Conservation (phyloP, 2,329 filamentous ascomycete species). For the Dactylella cylindrospora region DNA sequence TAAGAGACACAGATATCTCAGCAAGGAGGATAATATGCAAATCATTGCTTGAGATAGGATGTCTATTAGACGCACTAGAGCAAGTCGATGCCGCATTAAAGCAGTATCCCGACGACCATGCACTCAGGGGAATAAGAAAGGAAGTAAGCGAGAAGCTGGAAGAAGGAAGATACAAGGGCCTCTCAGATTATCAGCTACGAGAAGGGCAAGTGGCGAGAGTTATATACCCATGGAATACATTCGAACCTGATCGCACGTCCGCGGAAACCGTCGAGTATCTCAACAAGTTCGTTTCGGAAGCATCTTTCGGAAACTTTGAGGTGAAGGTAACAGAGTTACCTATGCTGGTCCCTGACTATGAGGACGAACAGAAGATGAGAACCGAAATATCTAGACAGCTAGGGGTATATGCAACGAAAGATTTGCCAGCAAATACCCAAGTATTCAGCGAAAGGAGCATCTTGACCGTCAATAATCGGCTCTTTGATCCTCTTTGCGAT, state of each 20-base stretch:
- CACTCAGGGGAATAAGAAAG: not conserved
- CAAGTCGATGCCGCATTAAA: slow-evolving; percentile 32
- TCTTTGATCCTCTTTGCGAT: slow-evolving; percentile 85
- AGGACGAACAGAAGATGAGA: slow-evolving; percentile 39
- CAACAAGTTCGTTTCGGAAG: slow-evolving; percentile 65
- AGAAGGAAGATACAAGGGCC: not conserved
- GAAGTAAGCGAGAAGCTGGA: slow-evolving; percentile 44
- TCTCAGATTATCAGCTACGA: slow-evolving; percentile 23
- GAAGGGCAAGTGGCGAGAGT: slow-evolving; percentile 36
- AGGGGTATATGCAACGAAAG: slow-evolving; percentile 82
- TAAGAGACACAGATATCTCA: slow-evolving; percentile 52
- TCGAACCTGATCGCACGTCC: slow-evolving; percentile 71
- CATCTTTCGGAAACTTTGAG: slow-evolving; percentile 77
- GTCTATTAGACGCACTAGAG: slow-evolving; percentile 31
- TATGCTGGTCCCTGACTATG: slow-evolving; percentile 59
- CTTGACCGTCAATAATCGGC: slow-evolving; percentile 82
- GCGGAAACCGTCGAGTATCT: slow-evolving; percentile 68
- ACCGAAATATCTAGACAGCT: slow-evolving; percentile 64
- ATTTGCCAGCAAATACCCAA: slow-evolving; percentile 73
- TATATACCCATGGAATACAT: slow-evolving; percentile 68
- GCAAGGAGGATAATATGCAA: slow-evolving; percentile 24
- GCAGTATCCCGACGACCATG: slow-evolving; percentile 55
- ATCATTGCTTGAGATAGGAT: slow-evolving; percentile 27
- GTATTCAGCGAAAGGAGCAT: slow-evolving; percentile 82
- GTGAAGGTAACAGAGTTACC: slow-evolving; percentile 76